phyloP scores from a whole-genome alignment of 2,329 filamentous ascomycete species.

The Epichloe bromicola region DNA sequence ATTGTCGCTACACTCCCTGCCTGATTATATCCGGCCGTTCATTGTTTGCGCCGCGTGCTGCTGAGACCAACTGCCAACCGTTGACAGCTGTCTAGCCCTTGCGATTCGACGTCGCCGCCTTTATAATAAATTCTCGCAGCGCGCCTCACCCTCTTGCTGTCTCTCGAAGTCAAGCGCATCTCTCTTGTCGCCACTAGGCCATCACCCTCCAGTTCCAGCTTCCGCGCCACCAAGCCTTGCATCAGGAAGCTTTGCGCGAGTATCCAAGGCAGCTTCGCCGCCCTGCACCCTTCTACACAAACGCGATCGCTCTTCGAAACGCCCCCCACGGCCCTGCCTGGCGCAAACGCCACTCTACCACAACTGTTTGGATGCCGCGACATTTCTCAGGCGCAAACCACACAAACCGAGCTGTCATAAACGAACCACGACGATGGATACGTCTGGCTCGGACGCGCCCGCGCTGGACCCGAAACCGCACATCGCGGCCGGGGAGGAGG shows the following conservation, averaged over 20 bases:
- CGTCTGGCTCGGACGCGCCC: conserved; percentile 29
- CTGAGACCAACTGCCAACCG: background rate
- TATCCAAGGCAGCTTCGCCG: background rate
- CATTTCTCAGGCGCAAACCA: background rate
- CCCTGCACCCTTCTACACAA: background rate
- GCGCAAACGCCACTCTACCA: conserved; percentile 8
- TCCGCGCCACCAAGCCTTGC: background rate
- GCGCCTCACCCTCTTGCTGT: background rate
- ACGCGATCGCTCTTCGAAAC: background rate
- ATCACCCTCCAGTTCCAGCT: background rate
- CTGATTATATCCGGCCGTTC: background rate
- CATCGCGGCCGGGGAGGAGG: conserved; percentile 16
- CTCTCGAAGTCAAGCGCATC: background rate
- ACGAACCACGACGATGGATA: conserved; percentile 39
- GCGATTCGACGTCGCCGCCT: background rate
- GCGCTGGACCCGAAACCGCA: conserved; percentile 35
- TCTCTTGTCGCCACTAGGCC: background rate
- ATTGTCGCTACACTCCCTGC: conserved; percentile 1
- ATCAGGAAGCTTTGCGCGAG: background rate
- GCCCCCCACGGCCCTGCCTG: background rate
- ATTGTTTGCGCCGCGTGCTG: conserved; percentile 3
- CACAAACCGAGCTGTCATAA: background rate
- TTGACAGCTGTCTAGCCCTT: conserved; percentile 1
- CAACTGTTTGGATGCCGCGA: conserved; percentile 8
- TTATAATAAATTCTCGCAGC: background rate